A percentile compares a stretch with the other conserved stretches of the same genome.
Conservation (phyloP, 2,329 filamentous ascomycete genomes). For the Fusarium sp. region DNA sequence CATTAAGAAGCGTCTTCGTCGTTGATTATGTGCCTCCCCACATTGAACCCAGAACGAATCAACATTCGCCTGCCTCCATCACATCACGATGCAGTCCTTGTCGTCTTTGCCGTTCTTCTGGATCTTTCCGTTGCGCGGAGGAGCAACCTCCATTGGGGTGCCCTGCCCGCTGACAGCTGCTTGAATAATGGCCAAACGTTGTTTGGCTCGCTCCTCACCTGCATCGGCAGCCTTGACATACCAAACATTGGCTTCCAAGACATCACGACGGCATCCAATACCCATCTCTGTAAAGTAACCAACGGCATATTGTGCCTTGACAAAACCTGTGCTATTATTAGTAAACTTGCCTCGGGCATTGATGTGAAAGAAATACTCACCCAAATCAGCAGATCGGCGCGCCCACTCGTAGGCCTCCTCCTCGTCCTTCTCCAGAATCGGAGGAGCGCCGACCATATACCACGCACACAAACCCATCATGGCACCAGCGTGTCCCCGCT, state of each 20-base stretch:
- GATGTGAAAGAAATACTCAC: conserved; percentile 64
- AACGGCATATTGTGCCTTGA: conserved; percentile 89
- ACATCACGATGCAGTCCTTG: conserved; percentile 71
- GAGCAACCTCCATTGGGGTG: conserved; percentile 66
- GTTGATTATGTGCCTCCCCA: conserved; percentile 38
- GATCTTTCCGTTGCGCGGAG: conserved; percentile 64
- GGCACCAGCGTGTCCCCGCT: conserved; percentile 82
- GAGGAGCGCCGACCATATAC: conserved; percentile 96
- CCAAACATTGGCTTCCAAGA: conserved; percentile 98
- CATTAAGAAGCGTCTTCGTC: conserved; percentile 23
- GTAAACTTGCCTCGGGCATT: conserved; percentile 7
- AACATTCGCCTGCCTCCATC: conserved; percentile 24
- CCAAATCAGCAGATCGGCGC: conserved; percentile 82
- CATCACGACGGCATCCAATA: conserved; percentile 92
- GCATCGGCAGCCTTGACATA: conserved; percentile 95
- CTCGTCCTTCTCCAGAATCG: conserved; percentile 93
- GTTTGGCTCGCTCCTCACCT: conserved; percentile 89
- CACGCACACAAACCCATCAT: conserved; percentile 99
- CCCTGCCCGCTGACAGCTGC: conserved; percentile 75
- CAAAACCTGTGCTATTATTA: conserved; percentile 62
- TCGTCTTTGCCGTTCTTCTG: conserved; percentile 63
- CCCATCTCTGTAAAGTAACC: conserved; percentile 99
- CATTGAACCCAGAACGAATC: conserved; percentile 18
- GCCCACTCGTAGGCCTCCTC: conserved; percentile 98
- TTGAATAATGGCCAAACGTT: conserved; percentile 86